Evolutionary conservation across 2,329 filamentous ascomycete genomes (phyloP).

Genomic region (Penicillium griseofulvum): DNA sequence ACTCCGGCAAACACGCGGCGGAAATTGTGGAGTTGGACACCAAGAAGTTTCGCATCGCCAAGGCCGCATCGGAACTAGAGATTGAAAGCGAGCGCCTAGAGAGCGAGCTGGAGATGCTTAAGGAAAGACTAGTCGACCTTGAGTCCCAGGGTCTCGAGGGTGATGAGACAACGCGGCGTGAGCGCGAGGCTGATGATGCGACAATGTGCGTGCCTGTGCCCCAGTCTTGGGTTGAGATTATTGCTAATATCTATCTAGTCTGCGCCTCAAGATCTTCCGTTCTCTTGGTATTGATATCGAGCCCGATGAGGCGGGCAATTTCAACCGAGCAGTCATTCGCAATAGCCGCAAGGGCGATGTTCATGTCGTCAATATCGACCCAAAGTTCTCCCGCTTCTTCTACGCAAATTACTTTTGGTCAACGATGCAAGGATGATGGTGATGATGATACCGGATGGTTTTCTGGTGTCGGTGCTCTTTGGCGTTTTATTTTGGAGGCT

Average conservation of each 20-base stretch:
- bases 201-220: conserved; percentile 40
- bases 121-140: conserved; percentile 72
- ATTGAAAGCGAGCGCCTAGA: conserved; percentile 92
- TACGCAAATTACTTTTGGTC: conserved; percentile 97
- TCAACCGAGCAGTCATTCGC: conserved; percentile 78
- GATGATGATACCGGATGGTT: neutral
- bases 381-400: conserved; percentile 85
- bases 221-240: neutral
- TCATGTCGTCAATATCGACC: conserved; percentile 89
- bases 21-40: conserved; percentile 86
- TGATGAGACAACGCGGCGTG: conserved; percentile 50
- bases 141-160: conserved; percentile 87
- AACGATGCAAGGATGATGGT: conserved; percentile 60
- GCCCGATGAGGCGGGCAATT: conserved; percentile 75
- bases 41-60: conserved; percentile 91
- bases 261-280: conserved; percentile 87
- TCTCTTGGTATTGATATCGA: conserved; percentile 88
- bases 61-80: conserved; percentile 82
- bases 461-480: conserved; percentile 4
- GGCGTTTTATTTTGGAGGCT: conserved; percentile 19
- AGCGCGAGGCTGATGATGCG: conserved; percentile 51
- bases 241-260: conserved; percentile 38
- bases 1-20: conserved; percentile 74
- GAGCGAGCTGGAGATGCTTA: conserved; percentile 71
- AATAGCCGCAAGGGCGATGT: conserved; percentile 88